Evolutionary conservation across 306 rosid species (phyloP).

Genomic region (Amphicarpaea edgeworthii): DNA sequence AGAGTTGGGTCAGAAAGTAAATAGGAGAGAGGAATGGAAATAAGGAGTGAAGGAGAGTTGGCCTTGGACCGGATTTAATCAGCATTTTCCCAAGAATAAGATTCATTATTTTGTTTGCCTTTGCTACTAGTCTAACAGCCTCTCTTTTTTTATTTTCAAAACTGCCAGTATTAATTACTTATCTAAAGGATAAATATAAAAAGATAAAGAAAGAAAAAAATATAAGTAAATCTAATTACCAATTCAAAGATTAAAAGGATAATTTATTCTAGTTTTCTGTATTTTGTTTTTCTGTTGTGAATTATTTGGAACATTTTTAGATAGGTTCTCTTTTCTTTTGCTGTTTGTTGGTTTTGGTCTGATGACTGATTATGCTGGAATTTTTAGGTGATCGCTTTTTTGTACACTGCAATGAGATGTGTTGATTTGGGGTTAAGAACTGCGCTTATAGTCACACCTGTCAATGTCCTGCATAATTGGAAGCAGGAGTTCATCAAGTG

Average conservation of each 20-base stretch:
- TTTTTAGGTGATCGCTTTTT: conserved; percentile 88
- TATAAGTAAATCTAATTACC: not conserved
- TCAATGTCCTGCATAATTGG: conserved; percentile 97
- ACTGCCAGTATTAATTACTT: not conserved
- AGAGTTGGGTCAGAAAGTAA: too few species aligned
- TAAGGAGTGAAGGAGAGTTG: not conserved
- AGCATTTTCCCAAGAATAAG: not conserved
- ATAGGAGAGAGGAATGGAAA: not conserved
- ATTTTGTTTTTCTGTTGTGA: not conserved
- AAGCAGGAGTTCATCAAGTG: conserved; percentile 92
- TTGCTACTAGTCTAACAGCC: not conserved
- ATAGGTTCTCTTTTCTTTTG: conserved; percentile 18
- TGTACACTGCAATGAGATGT: conserved; percentile 93
- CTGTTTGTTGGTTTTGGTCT: conserved; percentile 42
- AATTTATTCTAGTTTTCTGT: not conserved
- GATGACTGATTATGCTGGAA: conserved; percentile 43
- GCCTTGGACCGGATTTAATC: not conserved
- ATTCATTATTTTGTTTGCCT: not conserved
- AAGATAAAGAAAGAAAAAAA: not conserved
- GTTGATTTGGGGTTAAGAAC: conserved; percentile 90
- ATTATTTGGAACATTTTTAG: not conserved
- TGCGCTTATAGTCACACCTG: conserved; percentile 92
- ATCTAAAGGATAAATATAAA: not conserved
- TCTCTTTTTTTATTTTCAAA: not conserved
- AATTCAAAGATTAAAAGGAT: conserved; percentile 3